Evolutionary conservation across 2,329 filamentous ascomycete species (phyloP).

Genomic region (Colletotrichum gigasporum): DNA sequence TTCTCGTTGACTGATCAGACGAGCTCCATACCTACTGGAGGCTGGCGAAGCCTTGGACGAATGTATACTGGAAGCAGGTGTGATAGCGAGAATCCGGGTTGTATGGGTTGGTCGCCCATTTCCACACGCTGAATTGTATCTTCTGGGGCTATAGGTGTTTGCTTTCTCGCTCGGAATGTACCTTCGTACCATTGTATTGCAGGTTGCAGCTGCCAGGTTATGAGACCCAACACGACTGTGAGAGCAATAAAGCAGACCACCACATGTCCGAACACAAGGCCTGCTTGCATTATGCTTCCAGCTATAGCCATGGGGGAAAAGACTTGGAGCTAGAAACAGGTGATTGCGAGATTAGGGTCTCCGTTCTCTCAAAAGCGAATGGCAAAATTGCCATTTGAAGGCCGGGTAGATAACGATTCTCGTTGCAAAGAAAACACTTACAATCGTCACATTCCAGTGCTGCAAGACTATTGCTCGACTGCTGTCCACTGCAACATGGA

Average conservation of each 20-base stretch:
- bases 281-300: not conserved
- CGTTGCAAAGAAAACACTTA: not conserved
- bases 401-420: no score
- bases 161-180: no score
- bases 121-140: no score
- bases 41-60: no score
- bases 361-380: no score
- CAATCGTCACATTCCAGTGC: constrained; percentile 1
- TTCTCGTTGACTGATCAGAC: no score
- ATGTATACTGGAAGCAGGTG: no score
- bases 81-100: no score
- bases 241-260: not conserved
- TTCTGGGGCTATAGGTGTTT: no score
- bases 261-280: not conserved
- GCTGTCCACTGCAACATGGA: not conserved
- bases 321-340: not conserved
- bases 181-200: not conserved
- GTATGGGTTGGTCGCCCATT: no score
- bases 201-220: not conserved
- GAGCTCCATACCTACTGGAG: no score
- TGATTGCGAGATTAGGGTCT: no score
- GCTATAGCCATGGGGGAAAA: not conserved
- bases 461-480: not conserved
- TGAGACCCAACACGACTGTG: not conserved
- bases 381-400: not conserved